Percentiles rank a stretch among this genome's conserved stretches.
phyloP scores from a whole-genome alignment of 768 basidiomycete species.

The Pulveroboletus ravenelii region DNA sequence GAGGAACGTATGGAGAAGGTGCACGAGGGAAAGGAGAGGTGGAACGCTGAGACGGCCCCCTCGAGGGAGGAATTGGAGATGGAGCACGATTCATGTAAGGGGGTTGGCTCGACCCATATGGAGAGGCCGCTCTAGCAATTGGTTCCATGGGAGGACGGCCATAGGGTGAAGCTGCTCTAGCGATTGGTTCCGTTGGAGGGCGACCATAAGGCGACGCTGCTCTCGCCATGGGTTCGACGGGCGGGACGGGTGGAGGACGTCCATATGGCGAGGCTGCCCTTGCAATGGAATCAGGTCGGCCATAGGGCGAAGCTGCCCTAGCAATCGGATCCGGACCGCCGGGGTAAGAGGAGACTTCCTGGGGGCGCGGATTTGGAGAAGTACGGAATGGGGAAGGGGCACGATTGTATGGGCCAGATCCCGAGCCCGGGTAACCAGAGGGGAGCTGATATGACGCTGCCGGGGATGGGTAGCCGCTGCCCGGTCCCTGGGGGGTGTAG shows the following conservation, averaged over 20 bases:
- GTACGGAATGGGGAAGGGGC: conserved; percentile 33
- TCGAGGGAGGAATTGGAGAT: conserved; percentile 27
- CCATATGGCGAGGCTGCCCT: conserved; percentile 33
- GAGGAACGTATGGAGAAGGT: conserved; percentile 26
- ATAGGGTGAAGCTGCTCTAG: conserved; percentile 31
- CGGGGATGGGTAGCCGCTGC: conserved; percentile 22
- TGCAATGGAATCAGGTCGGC: conserved; percentile 29
- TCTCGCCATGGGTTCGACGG: conserved; percentile 13
- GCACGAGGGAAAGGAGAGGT: conserved; percentile 30
- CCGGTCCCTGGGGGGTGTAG: conserved; percentile 13
- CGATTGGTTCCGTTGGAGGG: conserved; percentile 37
- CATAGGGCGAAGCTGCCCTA: conserved; percentile 33
- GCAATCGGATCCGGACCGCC: conserved; percentile 32
- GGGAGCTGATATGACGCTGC: conserved; percentile 26
- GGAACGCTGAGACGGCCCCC: conserved; percentile 19
- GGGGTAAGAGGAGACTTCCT: conserved; percentile 41
- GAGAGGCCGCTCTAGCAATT: conserved; percentile 37
- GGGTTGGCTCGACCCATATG: conserved; percentile 24
- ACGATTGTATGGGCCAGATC: conserved; percentile 27
- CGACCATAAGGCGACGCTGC: conserved; percentile 31
- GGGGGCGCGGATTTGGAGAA: conserved; percentile 49
- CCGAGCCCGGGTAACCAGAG: conserved; percentile 29
- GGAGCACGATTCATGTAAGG: conserved; percentile 27
- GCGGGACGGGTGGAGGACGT: conserved; percentile 16
- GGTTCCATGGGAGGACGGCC: conserved; percentile 35